These are phyloP conservation scores for Aureobasidium sp. DNA, from an alignment of 2,329 filamentous ascomycete species.

Conservation along the genomic window DNA sequence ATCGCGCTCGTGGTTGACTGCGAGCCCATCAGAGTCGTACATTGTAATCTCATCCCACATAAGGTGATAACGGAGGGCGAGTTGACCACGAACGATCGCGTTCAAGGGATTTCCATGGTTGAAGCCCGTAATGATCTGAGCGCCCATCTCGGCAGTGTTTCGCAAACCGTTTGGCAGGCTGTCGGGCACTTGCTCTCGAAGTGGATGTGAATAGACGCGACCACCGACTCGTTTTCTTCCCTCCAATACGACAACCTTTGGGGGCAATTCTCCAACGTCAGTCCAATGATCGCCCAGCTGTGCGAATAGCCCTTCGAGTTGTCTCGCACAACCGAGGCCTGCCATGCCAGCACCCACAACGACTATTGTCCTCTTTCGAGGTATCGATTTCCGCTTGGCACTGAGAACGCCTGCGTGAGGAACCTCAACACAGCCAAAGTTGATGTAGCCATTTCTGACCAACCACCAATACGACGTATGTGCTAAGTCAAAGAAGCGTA, in stretches of 20 bases:
- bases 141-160: conserved; percentile 91
- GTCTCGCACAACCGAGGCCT: conserved; percentile 83
- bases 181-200: conserved; percentile 52
- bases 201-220: conserved; percentile 79
- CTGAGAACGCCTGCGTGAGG: conserved; percentile 28
- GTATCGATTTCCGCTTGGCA: conserved; percentile 27
- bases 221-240: conserved; percentile 83
- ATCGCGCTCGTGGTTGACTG: conserved; percentile 74
- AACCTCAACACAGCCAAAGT: conserved; percentile 85
- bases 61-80: conserved; percentile 78
- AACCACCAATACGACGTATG: conserved; percentile 91
- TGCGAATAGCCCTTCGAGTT: conserved; percentile 76
- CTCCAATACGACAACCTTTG: conserved; percentile 74
- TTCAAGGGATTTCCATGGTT: conserved; percentile 92
- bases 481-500: conserved; percentile 81
- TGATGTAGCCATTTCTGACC: conserved; percentile 85
- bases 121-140: conserved; percentile 97
- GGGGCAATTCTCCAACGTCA: conserved; percentile 59
- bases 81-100: conserved; percentile 80
- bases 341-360: conserved; percentile 93
- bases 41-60: conserved; percentile 76
- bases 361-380: conserved; percentile 65
- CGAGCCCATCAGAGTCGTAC: conserved; percentile 73
- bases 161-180: conserved; percentile 48
- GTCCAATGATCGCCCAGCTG: conserved; percentile 68